Evolutionary conservation across 1,139 yeast species (phyloP).

Genomic region (Hanseniaspora uvarum): DNA sequence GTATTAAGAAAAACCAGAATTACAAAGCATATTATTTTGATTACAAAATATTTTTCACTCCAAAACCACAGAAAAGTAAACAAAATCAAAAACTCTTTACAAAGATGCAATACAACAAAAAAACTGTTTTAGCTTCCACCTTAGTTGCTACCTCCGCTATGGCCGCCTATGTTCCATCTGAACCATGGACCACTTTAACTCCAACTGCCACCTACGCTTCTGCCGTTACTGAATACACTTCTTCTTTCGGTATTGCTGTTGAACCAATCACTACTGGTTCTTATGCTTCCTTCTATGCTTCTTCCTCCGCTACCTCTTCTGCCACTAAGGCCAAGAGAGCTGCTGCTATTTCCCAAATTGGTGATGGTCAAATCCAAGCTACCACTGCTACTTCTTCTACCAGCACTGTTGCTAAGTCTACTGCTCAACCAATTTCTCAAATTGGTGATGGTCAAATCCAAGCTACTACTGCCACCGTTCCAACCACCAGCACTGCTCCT

Average conservation of each 20-base stretch:
- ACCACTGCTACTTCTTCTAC: slow-evolving; percentile 13
- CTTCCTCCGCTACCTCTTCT: slow-evolving; percentile 31
- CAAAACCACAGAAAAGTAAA: background rate
- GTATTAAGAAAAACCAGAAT: background rate
- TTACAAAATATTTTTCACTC: background rate
- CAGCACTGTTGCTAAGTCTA: slow-evolving; percentile 26
- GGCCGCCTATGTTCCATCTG: slow-evolving; percentile 60
- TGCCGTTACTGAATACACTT: slow-evolving; percentile 51
- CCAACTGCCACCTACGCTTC: slow-evolving; percentile 50
- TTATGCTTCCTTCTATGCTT: slow-evolving; percentile 30
- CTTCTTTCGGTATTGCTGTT: slow-evolving; percentile 62
- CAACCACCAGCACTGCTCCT: slow-evolving; percentile 31
- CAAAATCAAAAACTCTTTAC: background rate
- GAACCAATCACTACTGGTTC: slow-evolving; percentile 39
- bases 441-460: slow-evolving; percentile 34
- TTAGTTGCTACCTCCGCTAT: slow-evolving; percentile 41
- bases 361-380: slow-evolving; percentile 19
- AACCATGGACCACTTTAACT: slow-evolving; percentile 64
- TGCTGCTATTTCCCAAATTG: slow-evolving; percentile 17
- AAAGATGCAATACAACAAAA: slow-evolving; percentile 31
- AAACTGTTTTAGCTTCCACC: slow-evolving; percentile 35
- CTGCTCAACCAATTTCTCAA: slow-evolving; percentile 32
- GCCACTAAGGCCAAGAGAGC: slow-evolving; percentile 33
- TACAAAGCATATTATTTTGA: background rate
- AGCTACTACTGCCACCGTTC: slow-evolving; percentile 31